Evolutionary conservation across 768 basidiomycete genomes (phyloP), one percentile per base, ranked within the genome.

Genomic region (Cystoderma amianthinum): DNA sequence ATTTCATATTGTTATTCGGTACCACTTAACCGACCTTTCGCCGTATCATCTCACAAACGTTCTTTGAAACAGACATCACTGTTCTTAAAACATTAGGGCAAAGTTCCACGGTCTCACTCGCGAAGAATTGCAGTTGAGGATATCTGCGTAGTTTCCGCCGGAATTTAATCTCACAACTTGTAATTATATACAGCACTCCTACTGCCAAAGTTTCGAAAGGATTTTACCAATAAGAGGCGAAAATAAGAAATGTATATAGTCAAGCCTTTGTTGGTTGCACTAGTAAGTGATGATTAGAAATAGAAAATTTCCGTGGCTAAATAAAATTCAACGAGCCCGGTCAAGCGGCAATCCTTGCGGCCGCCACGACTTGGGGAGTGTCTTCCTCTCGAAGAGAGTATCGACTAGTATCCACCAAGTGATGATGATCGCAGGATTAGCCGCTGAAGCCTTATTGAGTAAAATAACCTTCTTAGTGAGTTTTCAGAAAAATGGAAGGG

Each of bases 341-440:
- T 42, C 49, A 48, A 59, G 56, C 59, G 59, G 57, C 57, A 60
- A 60, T 59, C 60, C 62, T 60, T 63, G 62, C 60, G 62, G 62
- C 62, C 62, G 62, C 62, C 62, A 63, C 59, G 58, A 61, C 62
- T 40, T 58, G 57, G 51, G 46, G 39, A 43, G 39, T 38, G 37
- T 30, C 30, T 21, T 43, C 40, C 45, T 44, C 42, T 44, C 24
- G 10, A 19, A 23, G 33, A 43, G 28, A 44, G 41, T n/a, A n/a
- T n/a, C n/a, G n/a, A n/a, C n/a, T n/a, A n/a, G n/a, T n/a, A n/a
- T n/a, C n/a, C n/a, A n/a, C n/a, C n/a, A n/a, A n/a, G n/a, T n/a
- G n/a, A n/a, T n/a, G n/a, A n/a, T n/a, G n/a, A n/a, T n/a, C n/a
- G n/a, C n/a, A n/a, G n/a, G n/a, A n/a, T n/a, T n/a, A n/a, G n/a